phyloP scores from a whole-genome alignment of 371 early-diverging fungal genomes.

The Choanephora cucurbitarum region DNA sequence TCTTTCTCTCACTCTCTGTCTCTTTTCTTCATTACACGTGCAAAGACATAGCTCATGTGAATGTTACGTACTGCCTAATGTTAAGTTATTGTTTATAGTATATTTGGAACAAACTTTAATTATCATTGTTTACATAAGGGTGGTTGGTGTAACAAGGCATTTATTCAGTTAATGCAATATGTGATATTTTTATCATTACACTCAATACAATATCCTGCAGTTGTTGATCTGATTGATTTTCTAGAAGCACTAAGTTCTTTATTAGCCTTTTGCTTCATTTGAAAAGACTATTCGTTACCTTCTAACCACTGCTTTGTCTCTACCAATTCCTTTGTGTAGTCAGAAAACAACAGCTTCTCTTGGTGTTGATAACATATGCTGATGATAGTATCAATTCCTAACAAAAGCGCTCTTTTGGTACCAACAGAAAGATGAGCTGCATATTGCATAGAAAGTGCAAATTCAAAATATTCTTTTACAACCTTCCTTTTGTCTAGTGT shows the following conservation, averaged over 20 bases:
- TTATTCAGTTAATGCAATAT: conserved; percentile 16
- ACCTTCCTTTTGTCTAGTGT: conserved; percentile 42
- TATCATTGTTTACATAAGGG: neutral
- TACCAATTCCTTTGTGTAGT: conserved; percentile 31
- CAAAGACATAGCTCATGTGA: conserved; percentile 11
- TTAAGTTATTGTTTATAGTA: conserved; percentile 3
- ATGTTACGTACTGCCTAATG: conserved; percentile 11
- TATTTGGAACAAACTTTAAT: neutral
- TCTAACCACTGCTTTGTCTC: conserved; percentile 44
- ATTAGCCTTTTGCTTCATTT: neutral
- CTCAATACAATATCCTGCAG: conserved; percentile 14
- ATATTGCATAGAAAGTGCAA: conserved; percentile 43
- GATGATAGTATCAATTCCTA: conserved; percentile 42
- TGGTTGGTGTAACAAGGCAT: neutral
- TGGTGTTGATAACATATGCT: conserved; percentile 38
- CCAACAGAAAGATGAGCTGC: conserved; percentile 17
- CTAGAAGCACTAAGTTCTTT: conserved; percentile 6
- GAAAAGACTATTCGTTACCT: conserved; percentile 26
- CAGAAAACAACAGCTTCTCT: conserved; percentile 28
- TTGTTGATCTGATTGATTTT: conserved; percentile 11
- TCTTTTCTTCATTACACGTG: conserved; percentile 6
- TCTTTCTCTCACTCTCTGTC: too few relatives aligned
- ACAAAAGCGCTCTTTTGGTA: conserved; percentile 32
- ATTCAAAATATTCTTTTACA: conserved; percentile 50
- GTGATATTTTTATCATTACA: conserved; percentile 9